Evolutionary conservation across 2,329 filamentous ascomycete species (phyloP), one percentile per base, ranked within the genome.

Genomic region (Sphaceloma murrayae): DNA sequence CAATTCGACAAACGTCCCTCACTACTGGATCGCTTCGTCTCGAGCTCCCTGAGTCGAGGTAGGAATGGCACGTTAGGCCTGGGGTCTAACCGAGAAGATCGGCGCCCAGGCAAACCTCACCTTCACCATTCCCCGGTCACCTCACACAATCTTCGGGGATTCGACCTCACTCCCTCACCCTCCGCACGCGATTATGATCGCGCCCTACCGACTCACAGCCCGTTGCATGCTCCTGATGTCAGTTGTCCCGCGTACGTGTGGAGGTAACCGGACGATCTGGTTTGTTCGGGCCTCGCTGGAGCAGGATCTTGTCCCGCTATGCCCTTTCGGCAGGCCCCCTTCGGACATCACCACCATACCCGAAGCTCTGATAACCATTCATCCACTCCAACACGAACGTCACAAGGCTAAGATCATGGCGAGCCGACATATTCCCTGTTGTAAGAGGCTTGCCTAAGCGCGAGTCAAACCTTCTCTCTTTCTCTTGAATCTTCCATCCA

Each of bases 281-380:
- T 22, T 9, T 18, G 14, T 16, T 19, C 30, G 27, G 36, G 8
- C 18, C 36, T 29, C 24, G 27, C 26, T 29, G 14, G 24, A 26
- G 36, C 26, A 11, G 24, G 13, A 29, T 26, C 26, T 13, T 16
- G n/a, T 22, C 30, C 22, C 36, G 17, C 36, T 40, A 40, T 40
- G n/a, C 36, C 36, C 26, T 11, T 40, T 40, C 17, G 22, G 36
- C 19, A 26, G 11, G 36, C 22, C 36, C 30, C 7, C 24, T 40
- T 40, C 36, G 36, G 36, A 40, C 36, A 30, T 13, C 36, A 40
- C 36, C 36, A 40, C 36, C 36, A 29, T 40, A 22, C 30, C 36
- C 36, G 36, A 40, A 40, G 36, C 19, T 40, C 36, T 40, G 36
- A 40, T 40, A 24, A 29, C 18, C 36, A 17, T 4, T 29, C 30